These are phyloP conservation scores for Pythium grandisporangium DNA, from an alignment of 352 stramenopile species.

Conservation along the genomic window DNA sequence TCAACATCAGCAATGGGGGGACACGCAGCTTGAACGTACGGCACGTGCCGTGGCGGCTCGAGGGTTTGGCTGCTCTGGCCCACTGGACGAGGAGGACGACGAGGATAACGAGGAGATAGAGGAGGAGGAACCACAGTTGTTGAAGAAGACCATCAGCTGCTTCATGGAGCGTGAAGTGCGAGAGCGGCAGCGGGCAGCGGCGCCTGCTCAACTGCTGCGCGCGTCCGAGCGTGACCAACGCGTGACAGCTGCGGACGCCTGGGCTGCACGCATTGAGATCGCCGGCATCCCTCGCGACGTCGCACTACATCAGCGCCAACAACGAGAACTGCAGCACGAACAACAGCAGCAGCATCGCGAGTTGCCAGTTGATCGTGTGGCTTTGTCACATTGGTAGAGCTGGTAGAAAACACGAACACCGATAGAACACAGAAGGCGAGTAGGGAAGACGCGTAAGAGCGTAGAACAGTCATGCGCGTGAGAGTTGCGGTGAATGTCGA, in stretches of 20 bases:
- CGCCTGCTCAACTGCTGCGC: slow-evolving; percentile 9
- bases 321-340: no score
- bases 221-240: slow-evolving; percentile 11
- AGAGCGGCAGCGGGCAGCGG: slow-evolving; percentile 28
- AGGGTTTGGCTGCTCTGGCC: slow-evolving; percentile 6
- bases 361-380: no score
- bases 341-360: no score
- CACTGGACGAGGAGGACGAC: slow-evolving; percentile 15
- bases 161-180: slow-evolving; percentile 36
- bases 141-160: slow-evolving; percentile 48
- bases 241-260: slow-evolving; percentile 19
- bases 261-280: slow-evolving; percentile 51
- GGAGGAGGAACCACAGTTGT: slow-evolving; percentile 33
- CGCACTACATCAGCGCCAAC: slow-evolving; percentile 6
- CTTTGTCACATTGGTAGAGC: no score
- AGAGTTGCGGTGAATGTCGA: no score
- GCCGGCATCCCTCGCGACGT: slow-evolving; percentile 23
- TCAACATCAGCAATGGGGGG: no score
- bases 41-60: slow-evolving; percentile 6
- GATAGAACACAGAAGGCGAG: no score
- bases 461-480: no score
- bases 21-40: no score
- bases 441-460: no score
- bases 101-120: slow-evolving; percentile 19
- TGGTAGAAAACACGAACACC: no score